A percentile compares a stretch with the other conserved stretches of the same genome.
Conservation (phyloP, 169 alveolate species). For the Plasmodium cynomolgi region DNA sequence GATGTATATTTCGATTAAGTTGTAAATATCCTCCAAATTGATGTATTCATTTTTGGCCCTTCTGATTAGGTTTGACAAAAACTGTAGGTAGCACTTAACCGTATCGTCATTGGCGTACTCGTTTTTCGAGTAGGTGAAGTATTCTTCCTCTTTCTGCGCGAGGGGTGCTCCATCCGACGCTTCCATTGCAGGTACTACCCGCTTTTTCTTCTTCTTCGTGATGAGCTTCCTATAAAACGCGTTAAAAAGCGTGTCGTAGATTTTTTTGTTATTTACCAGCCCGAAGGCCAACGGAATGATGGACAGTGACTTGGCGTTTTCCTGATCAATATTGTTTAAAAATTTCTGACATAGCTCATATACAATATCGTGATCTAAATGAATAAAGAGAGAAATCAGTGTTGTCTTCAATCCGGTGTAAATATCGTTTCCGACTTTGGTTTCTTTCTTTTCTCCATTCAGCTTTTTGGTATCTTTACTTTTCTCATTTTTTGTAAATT, state of each 20-base stretch:
- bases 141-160: background rate
- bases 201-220: constrained; percentile 50
- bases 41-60: constrained; percentile 30
- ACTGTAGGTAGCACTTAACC: constrained; percentile 52
- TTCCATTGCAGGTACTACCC: background rate
- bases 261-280: constrained; percentile 35
- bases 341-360: constrained; percentile 54
- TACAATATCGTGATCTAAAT: constrained; percentile 51
- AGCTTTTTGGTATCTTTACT: constrained; percentile 48
- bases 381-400: constrained; percentile 41
- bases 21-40: constrained; percentile 56
- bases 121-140: constrained; percentile 41
- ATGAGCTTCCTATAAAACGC: constrained; percentile 47
- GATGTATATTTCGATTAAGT: constrained; percentile 56
- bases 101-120: constrained; percentile 69
- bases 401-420: constrained; percentile 68
- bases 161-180: background rate
- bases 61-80: constrained; percentile 51
- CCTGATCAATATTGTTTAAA: constrained; percentile 54
- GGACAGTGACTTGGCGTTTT: constrained; percentile 48
- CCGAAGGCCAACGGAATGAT: constrained; percentile 70
- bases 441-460: constrained; percentile 59
- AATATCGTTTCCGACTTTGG: constrained; percentile 45
- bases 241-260: constrained; percentile 59
- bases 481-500: constrained; percentile 48